Evolutionary conservation across 2,329 filamentous ascomycete genomes (phyloP).

Genomic region (Thermoascus crustaceus): DNA sequence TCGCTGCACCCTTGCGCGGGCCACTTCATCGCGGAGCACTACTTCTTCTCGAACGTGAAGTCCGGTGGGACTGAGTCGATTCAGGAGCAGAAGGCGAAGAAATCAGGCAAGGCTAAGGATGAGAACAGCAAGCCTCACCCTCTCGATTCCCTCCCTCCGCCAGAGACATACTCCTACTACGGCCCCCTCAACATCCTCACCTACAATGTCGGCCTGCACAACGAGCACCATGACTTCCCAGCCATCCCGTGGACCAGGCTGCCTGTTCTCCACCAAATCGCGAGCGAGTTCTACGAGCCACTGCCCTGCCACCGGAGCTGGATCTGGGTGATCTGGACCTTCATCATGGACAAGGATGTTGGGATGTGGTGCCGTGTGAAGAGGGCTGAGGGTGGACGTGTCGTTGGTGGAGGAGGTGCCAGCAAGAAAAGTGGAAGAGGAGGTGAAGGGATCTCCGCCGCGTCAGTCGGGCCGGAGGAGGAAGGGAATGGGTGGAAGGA

Average conservation of each 20-base stretch:
- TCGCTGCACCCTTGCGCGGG: slow-evolving; percentile 89
- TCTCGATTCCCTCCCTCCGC: slow-evolving; percentile 57
- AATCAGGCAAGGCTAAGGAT: slow-evolving; percentile 11
- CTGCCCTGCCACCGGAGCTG: slow-evolving; percentile 84
- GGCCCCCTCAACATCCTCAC: slow-evolving; percentile 84
- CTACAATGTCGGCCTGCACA: slow-evolving; percentile 96
- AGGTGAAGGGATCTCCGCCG: slow-evolving; percentile 38
- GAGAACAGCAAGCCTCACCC: slow-evolving; percentile 38
- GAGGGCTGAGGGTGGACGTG: slow-evolving; percentile 66
- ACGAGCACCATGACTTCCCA: slow-evolving; percentile 98
- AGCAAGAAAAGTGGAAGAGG: slow-evolving; percentile 21
- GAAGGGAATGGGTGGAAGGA: slow-evolving; percentile 56
- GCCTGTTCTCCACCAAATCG: slow-evolving; percentile 66
- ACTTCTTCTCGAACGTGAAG: slow-evolving; percentile 52
- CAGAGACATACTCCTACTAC: slow-evolving; percentile 97
- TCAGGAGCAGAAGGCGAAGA: slow-evolving; percentile 41
- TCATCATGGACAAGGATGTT: slow-evolving; percentile 82
- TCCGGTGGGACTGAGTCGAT: slow-evolving; percentile 38
- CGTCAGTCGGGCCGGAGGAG: slow-evolving; percentile 40
- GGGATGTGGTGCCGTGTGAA: slow-evolving; percentile 91
- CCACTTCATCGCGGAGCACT: slow-evolving; percentile 98
- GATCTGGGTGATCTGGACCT: slow-evolving; percentile 90
- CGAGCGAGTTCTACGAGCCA: slow-evolving; percentile 83
- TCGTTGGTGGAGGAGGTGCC: slow-evolving; percentile 41
- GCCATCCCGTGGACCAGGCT: slow-evolving; percentile 91